Evolutionary conservation across 2,329 filamentous ascomycete genomes (phyloP).

Genomic region (Colletotrichum sp.): DNA sequence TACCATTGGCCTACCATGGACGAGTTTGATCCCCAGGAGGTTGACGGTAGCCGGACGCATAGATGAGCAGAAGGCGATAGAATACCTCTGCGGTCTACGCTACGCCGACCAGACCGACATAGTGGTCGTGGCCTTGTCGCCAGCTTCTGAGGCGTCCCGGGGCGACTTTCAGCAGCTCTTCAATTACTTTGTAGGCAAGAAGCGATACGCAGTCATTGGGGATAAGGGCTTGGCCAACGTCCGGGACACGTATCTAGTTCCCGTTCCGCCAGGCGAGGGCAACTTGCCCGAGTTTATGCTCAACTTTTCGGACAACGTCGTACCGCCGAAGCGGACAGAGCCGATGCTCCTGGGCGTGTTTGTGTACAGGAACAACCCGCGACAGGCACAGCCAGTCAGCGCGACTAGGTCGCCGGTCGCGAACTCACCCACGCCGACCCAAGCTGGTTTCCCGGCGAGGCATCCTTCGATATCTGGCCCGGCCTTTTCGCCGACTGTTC

Average conservation of each 20-base stretch:
- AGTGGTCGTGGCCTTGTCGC: conserved; percentile 75
- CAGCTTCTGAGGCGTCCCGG: conserved; percentile 64
- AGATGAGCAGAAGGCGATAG: conserved; percentile 80
- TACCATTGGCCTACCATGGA: conserved; percentile 64
- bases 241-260: conserved; percentile 90
- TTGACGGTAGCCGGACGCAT: conserved; percentile 82
- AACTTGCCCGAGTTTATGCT: conserved; percentile 85
- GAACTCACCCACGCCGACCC: conserved; percentile 38
- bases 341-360: conserved; percentile 84
- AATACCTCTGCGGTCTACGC: conserved; percentile 87
- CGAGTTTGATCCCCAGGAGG: conserved; percentile 72
- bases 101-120: conserved; percentile 86
- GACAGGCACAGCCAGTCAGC: conserved; percentile 34
- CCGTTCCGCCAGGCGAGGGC: conserved; percentile 74
- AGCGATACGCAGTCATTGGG: conserved; percentile 86
- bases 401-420: conserved; percentile 26
- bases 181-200: conserved; percentile 83
- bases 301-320: conserved; percentile 82
- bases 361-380: conserved; percentile 73
- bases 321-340: conserved; percentile 74
- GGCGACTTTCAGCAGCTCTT: conserved; percentile 78
- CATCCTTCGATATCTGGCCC: conserved; percentile 55
- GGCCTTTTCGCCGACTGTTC: conserved; percentile 51
- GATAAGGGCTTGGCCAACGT: conserved; percentile 78
- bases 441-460: conserved; percentile 40